Evolutionary conservation across 306 rosid species (phyloP).

Genomic region (Quercus dentata): DNA sequence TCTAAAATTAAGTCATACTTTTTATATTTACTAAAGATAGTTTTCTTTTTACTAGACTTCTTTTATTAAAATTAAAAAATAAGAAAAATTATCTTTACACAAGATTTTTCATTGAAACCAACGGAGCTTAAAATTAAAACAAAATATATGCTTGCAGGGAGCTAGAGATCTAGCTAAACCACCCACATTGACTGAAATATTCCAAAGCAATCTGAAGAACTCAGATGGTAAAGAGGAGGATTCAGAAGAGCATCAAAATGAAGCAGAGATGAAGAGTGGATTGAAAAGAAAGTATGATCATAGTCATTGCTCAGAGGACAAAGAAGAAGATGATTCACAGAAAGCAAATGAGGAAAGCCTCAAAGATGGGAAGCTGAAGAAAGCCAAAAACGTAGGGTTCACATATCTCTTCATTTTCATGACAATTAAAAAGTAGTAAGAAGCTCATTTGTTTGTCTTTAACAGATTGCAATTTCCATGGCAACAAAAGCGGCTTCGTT

Average conservation of each 20-base stretch:
- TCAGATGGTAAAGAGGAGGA: conserved; percentile 38
- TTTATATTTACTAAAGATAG: too few relatives aligned
- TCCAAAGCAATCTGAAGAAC: conserved; percentile 43
- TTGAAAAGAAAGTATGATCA: conserved; percentile 63
- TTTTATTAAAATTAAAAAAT: too few relatives aligned
- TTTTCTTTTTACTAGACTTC: too few relatives aligned
- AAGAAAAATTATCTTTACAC: too few relatives aligned
- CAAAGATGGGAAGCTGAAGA: conserved; percentile 56
- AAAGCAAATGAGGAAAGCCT: conserved; percentile 29
- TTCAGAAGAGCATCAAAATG: conserved; percentile 25
- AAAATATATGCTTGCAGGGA: conserved; percentile 41
- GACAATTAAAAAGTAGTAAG: not conserved
- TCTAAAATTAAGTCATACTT: too few relatives aligned
- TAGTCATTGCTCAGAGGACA: conserved; percentile 48
- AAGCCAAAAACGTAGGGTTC: conserved; percentile 74
- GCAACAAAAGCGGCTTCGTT: conserved; percentile 79
- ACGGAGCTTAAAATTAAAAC: not conserved
- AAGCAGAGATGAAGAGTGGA: conserved; percentile 47
- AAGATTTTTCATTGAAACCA: too few relatives aligned
- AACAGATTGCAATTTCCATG: conserved; percentile 84
- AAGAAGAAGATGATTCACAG: conserved; percentile 36
- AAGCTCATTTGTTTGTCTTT: not conserved
- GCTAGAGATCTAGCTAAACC: conserved; percentile 74
- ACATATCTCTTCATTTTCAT: not conserved
- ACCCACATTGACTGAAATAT: conserved; percentile 79